Base-by-base conservation (phyloP, 176 grass and related monocot genomes). In the Miscanthus lutarioriparius region DNA sequence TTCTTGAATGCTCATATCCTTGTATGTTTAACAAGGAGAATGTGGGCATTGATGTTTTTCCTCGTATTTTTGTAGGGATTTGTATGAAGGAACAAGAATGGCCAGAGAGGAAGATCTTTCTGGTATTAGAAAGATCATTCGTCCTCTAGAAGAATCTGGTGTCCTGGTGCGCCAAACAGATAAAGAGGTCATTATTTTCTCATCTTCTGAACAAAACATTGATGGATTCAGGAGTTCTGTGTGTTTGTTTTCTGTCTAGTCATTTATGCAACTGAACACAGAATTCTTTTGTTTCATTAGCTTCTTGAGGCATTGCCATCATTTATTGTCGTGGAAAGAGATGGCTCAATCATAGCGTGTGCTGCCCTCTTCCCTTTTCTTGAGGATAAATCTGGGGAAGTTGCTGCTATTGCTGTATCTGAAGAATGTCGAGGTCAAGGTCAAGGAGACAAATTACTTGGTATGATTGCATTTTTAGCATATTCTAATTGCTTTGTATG, bases 381-480 rank as follows among this genome's bases (percentile, higher is more conserved):
- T 77, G 82, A 92, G 81, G 91, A 95, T 25, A 93, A 95, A 86
- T 95, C 92, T 61, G 95, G 92, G 16, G 95, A 98, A 88, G 92
- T 98, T 82, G 92, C 95, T 84, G 92, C 95, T 82, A 86, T 98
- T 78, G 92, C 92, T 72, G 95, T 95, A 38, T 95, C 95, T 84
- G 92, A 94, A 79, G 95, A 98, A 84, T 98, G 95, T 43, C 95
- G 95, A 59, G 92, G 95, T 59, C 85, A 91, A 69, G 95, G 92
- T 74, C 95, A 98, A 95, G 95, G 95, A 67, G 95, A 98, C 77
- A 98, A 98, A 82, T 89, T 98, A 43, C 92, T 98, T 10, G 95
- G 95, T 98, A 94, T 35, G 56, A 27, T 25, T 82, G 69, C 36
- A 70, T 47, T 71, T 54, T 54, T 76, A 85, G 48, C 26, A 45